Evolutionary conservation across 352 stramenopile genomes (phyloP), one percentile per base, ranked within the genome.

Genomic region (Phytophthora cactorum): DNA sequence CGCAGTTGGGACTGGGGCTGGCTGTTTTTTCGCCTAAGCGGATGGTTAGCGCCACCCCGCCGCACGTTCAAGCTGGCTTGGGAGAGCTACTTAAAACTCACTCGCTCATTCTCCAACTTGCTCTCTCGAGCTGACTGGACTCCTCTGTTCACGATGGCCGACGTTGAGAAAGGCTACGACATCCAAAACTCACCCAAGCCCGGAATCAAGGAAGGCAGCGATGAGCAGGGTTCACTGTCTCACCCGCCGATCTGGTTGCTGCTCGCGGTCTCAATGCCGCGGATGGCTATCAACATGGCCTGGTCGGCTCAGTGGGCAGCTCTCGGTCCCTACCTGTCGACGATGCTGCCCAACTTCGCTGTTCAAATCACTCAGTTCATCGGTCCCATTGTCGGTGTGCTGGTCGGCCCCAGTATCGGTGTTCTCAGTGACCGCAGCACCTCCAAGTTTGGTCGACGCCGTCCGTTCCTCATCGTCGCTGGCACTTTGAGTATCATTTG

Each of bases 291-390:
- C 43, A 77, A 83, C 29, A 88, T 90, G 79, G 79, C 82, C 0
- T 91, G 80, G 82, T 61, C 82, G 3, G 82, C 79, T 12, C 82
- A 89, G 34, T 89, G 74, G 76, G 78, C 80, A 15, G 82, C 78
- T 6, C 59, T 91, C 15, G 78, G 79, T 0, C 80, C 82, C 9
- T 87, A 89, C 44, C 66, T 91, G 25, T 68, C 67, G 15, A 86
- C 77, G 0, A 77, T 88, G 60, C 47, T 91, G 53, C 75, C 80
- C 43, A 76, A 74, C 31, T 88, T 75, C 27, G 72, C 74, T 2
- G 72, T 81, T 12, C 72, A 74, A 55, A 45, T 69, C 53, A 77
- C 74, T 43, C 82, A 90, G 63, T 57, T 88, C 45, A 86, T 88
- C 31, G 82, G 82, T 7, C 82, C 82, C 9, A 58, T 87, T 28